phyloP scores from a whole-genome alignment of 768 basidiomycete species.

The Leucosporidium yakuticum region DNA sequence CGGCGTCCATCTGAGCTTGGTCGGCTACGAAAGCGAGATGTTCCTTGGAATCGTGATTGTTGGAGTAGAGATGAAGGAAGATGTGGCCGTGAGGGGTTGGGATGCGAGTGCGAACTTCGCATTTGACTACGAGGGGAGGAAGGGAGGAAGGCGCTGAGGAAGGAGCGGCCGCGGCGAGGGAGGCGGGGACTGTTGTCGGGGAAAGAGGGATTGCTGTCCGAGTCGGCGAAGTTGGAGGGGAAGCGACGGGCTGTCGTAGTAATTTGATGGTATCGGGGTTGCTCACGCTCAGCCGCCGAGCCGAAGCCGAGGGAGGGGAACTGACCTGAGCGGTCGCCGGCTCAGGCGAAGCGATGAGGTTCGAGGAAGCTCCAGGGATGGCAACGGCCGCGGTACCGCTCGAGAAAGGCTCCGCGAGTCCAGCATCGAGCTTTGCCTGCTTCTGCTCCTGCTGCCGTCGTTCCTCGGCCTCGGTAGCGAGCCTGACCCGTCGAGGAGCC shows the following conservation, averaged over 20 bases:
- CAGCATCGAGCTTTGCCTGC: neutral
- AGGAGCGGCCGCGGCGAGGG: conserved; percentile 5
- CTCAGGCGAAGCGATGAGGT: neutral
- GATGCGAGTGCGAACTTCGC: conserved; percentile 94
- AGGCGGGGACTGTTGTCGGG: conserved; percentile 1
- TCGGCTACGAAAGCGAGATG: conserved; percentile 94
- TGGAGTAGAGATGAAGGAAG: conserved; percentile 92
- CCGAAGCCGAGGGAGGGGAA: neutral
- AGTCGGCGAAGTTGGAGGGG: conserved; percentile 2
- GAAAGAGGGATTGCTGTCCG: neutral
- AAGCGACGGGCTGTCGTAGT: conserved; percentile 20
- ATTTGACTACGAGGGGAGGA: conserved; percentile 62
- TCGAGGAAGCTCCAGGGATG: neutral
- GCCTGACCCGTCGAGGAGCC: conserved; percentile 35
- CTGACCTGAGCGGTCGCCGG: neutral
- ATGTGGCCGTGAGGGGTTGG: conserved; percentile 91
- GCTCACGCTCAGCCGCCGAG: neutral
- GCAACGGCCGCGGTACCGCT: neutral
- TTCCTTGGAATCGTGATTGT: conserved; percentile 83
- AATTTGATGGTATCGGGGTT: conserved; percentile 13
- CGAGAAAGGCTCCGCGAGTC: neutral
- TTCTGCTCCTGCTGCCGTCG: conserved; percentile 9
- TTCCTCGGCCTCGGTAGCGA: conserved; percentile 25
- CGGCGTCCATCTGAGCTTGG: conserved; percentile 63
- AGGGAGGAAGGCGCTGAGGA: conserved; percentile 17